Evolutionary conservation across 164 flowering plant genomes (phyloP), one percentile per base, ranked within the genome.

Genomic region (Malania oleifera): DNA sequence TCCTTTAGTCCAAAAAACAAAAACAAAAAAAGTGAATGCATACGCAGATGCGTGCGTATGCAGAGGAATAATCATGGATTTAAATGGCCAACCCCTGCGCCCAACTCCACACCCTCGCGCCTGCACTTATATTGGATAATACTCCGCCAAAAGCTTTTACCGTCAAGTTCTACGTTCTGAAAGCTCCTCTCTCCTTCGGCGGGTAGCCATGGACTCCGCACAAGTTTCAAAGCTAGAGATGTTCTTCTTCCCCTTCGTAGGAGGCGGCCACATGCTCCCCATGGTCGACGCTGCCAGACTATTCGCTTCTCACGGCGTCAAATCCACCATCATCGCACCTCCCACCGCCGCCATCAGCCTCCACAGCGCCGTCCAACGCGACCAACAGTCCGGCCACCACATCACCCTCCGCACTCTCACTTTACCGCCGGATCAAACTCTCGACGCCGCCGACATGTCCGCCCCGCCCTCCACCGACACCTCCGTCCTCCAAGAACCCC

Each of bases 361-460:
- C 22, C 46, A 2, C 46, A 17, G 18, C 5, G 3, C 46, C 46
- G 5, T 43, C 46, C 46, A 4, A 7, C 19, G 22, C 46, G 22
- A 43, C 46, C 46, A n/a, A 2, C 1, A 17, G 12, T 43, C 46
- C 46, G 46, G 46, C 46, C 46, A 5, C 22, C 22, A 17, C 20
- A 43, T 43, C 19, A 5, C 46, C 46, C 22, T 43, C 46, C 46
- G 9, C 46, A 18, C 2, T 5, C 46, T 43, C 46, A 20, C 17
- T 22, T 5, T n/a, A 20, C 46, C 46, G 0, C 46, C 46, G 22
- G 46, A 43, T 22, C 46, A 17, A 1, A 0, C 43, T 17, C 19
- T 43, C 22, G 46, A 43, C 46, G 46, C 46, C 46, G 0, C 46
- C 22, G 46, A 43, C 46, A 43, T 43, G 46, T 43, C 46, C 46